Base-by-base conservation (phyloP, 306 rosid genomes). In the Begonia loranthoides region DNA sequence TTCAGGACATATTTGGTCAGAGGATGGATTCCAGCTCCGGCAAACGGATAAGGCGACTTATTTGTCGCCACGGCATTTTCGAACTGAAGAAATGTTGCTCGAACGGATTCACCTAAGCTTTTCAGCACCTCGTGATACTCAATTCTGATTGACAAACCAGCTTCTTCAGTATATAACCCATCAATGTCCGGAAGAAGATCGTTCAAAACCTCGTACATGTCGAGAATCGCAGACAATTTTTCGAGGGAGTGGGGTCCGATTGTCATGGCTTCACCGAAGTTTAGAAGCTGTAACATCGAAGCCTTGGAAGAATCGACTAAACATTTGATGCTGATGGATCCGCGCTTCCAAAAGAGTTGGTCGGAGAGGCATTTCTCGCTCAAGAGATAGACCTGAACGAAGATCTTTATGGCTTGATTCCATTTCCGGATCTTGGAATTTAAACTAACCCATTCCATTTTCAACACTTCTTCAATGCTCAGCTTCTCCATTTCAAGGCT, bases 181-280 rank as follows among this genome's bases (percentile, higher is more conserved):
- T 84, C 79, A 3, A 89, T 61, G 52, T 84, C 95, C 0, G 76
- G 86, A 63, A 81, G 71, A 60, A 84, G 82, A 57, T 76, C 93
- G 3, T 64, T 68, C 1, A 89, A 67, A 60, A 82, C 93, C 77
- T 89, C 97, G 57, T 89, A 84, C 95, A 89, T 89, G 79, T 84
- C 87, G 17, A 89, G 88, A 64, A 89, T 66, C 4, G 95, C 77
- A 53, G 68, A 55, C 80, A 89, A 49, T 56, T 89, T 89, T 62
- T 89, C 95, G 0, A 95, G 97, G 17, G 78, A 73, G 58, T 84
- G 97, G 45, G 97, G 93, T 40, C 95, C 95, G 28, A 89, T 74
- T 16, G 93, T 71, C 89, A 89, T 84, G 60, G 97, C 97, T 70
- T 82, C 95, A 12, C 81, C 78, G 5, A 89, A 89, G 66, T 84